Percentiles rank a stretch among this genome's conserved stretches.
Conservation (phyloP, 345 rosid species). For the Lepidium aucheri region DNA sequence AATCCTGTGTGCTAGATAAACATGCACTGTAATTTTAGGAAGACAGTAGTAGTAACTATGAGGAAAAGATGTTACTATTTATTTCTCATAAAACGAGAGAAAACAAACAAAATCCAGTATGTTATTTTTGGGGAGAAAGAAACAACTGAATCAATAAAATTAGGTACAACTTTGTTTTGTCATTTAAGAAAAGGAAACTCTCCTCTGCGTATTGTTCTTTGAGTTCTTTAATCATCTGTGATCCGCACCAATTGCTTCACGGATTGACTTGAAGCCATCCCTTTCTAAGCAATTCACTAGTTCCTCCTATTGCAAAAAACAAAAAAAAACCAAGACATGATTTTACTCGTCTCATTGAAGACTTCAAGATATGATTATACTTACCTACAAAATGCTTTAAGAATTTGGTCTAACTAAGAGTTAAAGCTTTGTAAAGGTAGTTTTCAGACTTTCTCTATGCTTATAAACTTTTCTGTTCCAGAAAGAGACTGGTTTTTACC, state of each 20-base stretch:
- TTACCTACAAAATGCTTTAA: neutral
- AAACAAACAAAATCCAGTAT: neutral
- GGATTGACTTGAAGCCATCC: constrained; percentile 80
- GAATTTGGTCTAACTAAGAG: neutral
- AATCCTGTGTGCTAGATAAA: neutral
- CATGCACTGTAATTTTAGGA: neutral
- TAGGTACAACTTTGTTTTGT: constrained; percentile 2
- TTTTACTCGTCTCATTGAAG: neutral
- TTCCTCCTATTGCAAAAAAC: constrained; percentile 48
- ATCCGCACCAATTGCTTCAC: constrained; percentile 90
- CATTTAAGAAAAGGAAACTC: neutral
- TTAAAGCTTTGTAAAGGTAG: neutral
- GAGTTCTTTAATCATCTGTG: constrained; percentile 36
- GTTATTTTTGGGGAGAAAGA: neutral
- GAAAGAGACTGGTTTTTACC: constrained; percentile 28
- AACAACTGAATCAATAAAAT: constrained; percentile 15
- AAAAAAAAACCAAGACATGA: neutral
- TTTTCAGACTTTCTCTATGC: neutral
- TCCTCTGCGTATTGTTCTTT: constrained; percentile 1
- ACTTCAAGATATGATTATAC: neutral
- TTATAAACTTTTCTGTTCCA: neutral
- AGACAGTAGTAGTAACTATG: neutral
- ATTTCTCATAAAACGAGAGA: neutral
- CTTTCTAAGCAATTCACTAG: constrained; percentile 73
- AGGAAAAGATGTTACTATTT: neutral